These are phyloP conservation scores for Tirmania nivea DNA, from an alignment of 495 filamentous ascomycete species.

Conservation along the genomic window DNA sequence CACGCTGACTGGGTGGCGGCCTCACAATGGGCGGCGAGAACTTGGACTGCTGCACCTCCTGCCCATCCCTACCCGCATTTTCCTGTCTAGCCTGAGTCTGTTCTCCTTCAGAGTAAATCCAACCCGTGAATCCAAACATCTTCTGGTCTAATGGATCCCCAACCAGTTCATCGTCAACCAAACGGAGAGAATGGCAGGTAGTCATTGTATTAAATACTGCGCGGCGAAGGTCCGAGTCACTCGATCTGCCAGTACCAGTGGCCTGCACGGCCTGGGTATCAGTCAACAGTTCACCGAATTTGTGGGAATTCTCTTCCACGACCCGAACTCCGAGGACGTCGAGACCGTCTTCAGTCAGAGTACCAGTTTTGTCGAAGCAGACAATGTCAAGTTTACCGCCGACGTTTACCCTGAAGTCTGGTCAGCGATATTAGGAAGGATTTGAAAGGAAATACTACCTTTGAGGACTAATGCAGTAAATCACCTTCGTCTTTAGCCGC, in stretches of 20 bases:
- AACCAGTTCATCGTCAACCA: conserved; percentile 67
- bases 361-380: conserved; percentile 98
- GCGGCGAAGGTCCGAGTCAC: conserved; percentile 17
- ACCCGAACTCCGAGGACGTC: conserved; percentile 79
- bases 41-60: conserved; percentile 3
- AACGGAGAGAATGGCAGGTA: conserved; percentile 80
- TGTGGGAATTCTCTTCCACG: conserved; percentile 38
- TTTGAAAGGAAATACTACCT: conserved; percentile 23
- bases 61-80: conserved; percentile 24
- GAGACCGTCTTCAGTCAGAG: conserved; percentile 87
- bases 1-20: conserved; percentile 31
- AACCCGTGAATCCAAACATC: conserved; percentile 96
- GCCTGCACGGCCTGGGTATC: conserved; percentile 6
- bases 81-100: conserved; percentile 33
- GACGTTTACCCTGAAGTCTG: conserved; percentile 52
- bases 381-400: conserved; percentile 88
- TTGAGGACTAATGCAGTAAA: conserved; percentile 96
- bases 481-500: conserved; percentile 62
- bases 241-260: conserved; percentile 25
- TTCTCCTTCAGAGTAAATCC: conserved; percentile 76
- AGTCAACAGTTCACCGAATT: conserved; percentile 28
- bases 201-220: conserved; percentile 82
- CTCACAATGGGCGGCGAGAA: conserved; percentile 61
- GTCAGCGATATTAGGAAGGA: conserved; percentile 3
- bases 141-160: conserved; percentile 93